Base-by-base conservation (phyloP, 1,284 basidiomycete species). In the Xerocomus minutiporus region DNA sequence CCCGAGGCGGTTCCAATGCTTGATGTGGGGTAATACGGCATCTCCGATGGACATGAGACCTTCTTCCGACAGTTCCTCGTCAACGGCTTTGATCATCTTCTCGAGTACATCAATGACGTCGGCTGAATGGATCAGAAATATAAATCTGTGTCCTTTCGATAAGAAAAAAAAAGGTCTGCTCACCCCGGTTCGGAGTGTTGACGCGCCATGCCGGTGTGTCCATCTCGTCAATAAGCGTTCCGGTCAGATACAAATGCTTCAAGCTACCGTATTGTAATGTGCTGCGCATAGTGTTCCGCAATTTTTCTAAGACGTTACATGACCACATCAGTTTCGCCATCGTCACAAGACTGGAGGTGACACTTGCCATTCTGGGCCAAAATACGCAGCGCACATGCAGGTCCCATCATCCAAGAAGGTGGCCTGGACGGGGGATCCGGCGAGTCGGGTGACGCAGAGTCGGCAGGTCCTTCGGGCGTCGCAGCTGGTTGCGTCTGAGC, bases 61-160 rank as follows among this genome's bases (percentile, higher is more conserved):
- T 3, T 67, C 61, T 36, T 60, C 57, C 1, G 42, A 57, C 4
- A 62, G 17, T 20, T 63, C 63, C 20, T 43, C 59, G 9, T 65
- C 64, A 26, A 66, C 32, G 0, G 56, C 49, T 20, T 52, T 55
- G 49, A 65, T 59, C 63, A 69, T 51, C 42, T 62, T 68, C 23
- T 65, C 61, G 1, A 69, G 48, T 53, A 56, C 59, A 3, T 46
- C 34, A 6, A 53, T 38, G 29, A 65, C 55, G 23, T 65, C 59
- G 2, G 39, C 67, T 65, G n/a, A 23, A 32, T 31, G 17, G 8
- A 23, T 40, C 39, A 13, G 11, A 4, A 23, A 11, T 23, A 15
- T 15, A 13, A 13, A 29, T 20, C 17, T 31, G 5, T 43, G 15
- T 43, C 26, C 41, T 9, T 17, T 28, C 20, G n/a, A 12, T 0